Percentiles rank a stretch among this genome's conserved stretches.
Evolutionary conservation across 495 filamentous ascomycete genomes (phyloP).

Genomic region (Immersiella caudata): DNA sequence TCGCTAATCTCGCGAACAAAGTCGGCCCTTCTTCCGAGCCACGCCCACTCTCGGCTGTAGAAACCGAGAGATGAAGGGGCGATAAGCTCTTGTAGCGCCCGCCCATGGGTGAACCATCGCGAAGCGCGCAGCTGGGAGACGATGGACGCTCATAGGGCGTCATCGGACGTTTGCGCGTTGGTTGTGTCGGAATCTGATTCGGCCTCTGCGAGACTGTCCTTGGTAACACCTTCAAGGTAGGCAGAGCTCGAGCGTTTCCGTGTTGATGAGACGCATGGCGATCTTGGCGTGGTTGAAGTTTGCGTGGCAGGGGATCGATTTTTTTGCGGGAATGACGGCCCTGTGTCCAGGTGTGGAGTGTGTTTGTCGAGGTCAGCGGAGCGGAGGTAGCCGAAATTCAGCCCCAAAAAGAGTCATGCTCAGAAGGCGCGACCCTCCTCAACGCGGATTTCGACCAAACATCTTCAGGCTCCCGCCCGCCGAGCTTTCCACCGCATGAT

Average conservation of each 20-base stretch:
- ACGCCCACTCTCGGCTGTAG: slow-evolving; percentile 25
- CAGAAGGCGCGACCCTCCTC: background rate
- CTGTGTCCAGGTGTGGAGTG: no score
- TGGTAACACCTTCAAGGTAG: background rate
- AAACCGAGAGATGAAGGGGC: slow-evolving; percentile 29
- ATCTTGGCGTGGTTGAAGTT: background rate
- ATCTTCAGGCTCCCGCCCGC: no score
- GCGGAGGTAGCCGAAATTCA: background rate
- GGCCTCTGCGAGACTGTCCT: background rate
- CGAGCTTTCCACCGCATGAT: no score
- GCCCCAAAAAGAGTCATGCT: background rate
- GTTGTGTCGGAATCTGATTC: background rate
- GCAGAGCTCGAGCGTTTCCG: background rate
- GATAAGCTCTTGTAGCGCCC: slow-evolving; percentile 47
- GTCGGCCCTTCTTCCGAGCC: slow-evolving; percentile 28
- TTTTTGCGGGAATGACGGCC: background rate
- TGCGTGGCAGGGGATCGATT: no score
- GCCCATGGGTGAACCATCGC: slow-evolving; percentile 43
- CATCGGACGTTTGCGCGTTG: no score
- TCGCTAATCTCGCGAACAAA: slow-evolving; percentile 18
- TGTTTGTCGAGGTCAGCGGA: background rate
- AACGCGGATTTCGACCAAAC: background rate
- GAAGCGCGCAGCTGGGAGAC: slow-evolving; percentile 18
- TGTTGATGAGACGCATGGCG: background rate
- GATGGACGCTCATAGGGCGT: no score